phyloP scores from a whole-genome alignment of 169 alveolate genomes.

The Cryptosporidium xiaoi region DNA sequence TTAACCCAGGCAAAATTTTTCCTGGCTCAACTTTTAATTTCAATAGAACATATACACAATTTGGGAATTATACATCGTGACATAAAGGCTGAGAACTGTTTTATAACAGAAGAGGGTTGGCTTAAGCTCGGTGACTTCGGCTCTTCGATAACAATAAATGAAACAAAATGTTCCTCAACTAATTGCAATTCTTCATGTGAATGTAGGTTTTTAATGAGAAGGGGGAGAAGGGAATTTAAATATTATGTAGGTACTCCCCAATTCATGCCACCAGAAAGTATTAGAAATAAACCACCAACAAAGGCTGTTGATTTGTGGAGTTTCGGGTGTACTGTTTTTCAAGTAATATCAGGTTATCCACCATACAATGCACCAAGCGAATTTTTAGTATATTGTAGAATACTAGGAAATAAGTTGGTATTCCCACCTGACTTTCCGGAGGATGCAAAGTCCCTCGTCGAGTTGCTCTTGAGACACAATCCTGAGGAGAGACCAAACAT shows the following conservation, averaged over 20 bases:
- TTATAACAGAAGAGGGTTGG: slow-evolving; percentile 13
- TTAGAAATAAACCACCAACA: slow-evolving; percentile 87
- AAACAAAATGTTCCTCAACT: slow-evolving; percentile 17
- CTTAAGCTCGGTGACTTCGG: slow-evolving; percentile 80
- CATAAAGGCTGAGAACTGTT: slow-evolving; percentile 87
- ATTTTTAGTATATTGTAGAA: slow-evolving; percentile 63
- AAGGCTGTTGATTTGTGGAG: slow-evolving; percentile 90
- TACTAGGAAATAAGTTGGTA: slow-evolving; percentile 3
- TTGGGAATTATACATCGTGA: slow-evolving; percentile 94
- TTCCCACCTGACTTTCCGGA: slow-evolving; percentile 73
- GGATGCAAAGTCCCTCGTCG: slow-evolving; percentile 23
- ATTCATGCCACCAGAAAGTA: slow-evolving; percentile 94
- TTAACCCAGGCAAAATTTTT: slow-evolving; percentile 22
- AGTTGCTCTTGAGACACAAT: slow-evolving; percentile 16
- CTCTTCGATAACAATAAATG: slow-evolving; percentile 82
- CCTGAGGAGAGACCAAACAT: slow-evolving; percentile 52
- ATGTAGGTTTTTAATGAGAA: slow-evolving; percentile 39
- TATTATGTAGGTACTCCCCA: slow-evolving; percentile 93
- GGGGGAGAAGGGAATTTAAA: slow-evolving; percentile 81
- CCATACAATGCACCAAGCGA: slow-evolving; percentile 76
- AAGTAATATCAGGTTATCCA: slow-evolving; percentile 85
- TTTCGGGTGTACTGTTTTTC: slow-evolving; percentile 91
- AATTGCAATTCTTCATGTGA: slow-evolving; percentile 39
- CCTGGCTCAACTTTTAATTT: slow-evolving; percentile 83
- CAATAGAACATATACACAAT: slow-evolving; percentile 91